Base-by-base conservation (phyloP, 2,329 filamentous ascomycete species). In the Talaromyces atroroseus region DNA sequence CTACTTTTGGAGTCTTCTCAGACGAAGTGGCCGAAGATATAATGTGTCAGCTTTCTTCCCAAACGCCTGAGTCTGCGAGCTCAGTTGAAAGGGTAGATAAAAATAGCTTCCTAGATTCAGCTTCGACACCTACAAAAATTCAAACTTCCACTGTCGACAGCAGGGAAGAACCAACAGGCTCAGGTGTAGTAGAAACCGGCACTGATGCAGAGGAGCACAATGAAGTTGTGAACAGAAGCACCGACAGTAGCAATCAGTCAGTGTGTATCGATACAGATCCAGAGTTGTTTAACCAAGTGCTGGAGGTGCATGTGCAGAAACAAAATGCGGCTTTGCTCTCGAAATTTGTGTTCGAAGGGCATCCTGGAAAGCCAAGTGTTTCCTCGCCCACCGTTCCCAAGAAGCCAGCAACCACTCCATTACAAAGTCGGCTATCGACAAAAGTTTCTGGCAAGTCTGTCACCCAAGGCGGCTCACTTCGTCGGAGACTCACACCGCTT, bases 21-120 rank as follows among this genome's bases (percentile, higher is more conserved):
- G 80, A 82, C 62, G 78, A 81, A 60, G 71, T 76, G 4, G 71
- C 78, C 24, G 77, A 80, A 58, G 76, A 79, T 29, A 76, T 76
- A 7, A 77, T 80, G 70, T 66, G 75, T 3, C 72, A 69, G 52
- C 65, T 80, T 40, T 54, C 52, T 40, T 69, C 74, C 8, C 73
- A 79, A 60, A 62, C 67, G 21, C 46, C 53, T 21, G 46, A 53
- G 0, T 38, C 55, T 11, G 38, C 53, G 20, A 58, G 60, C 23
- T 21, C 44, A 18, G n/a, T 21, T 14, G 59, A 44, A 29, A 49
- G 40, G 36, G 49, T 16, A 14, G 45, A 49, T 3, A 44, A 44
- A 20, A 21, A 8, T 12, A 8, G 18, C 18, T 5, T 20, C n/a
- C 12, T 23, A 54, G 16, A 46, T 38, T 7, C 24, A 7, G 45